Conservation (phyloP, 140 eudicot species). For the Bidens hawaiensis region DNA sequence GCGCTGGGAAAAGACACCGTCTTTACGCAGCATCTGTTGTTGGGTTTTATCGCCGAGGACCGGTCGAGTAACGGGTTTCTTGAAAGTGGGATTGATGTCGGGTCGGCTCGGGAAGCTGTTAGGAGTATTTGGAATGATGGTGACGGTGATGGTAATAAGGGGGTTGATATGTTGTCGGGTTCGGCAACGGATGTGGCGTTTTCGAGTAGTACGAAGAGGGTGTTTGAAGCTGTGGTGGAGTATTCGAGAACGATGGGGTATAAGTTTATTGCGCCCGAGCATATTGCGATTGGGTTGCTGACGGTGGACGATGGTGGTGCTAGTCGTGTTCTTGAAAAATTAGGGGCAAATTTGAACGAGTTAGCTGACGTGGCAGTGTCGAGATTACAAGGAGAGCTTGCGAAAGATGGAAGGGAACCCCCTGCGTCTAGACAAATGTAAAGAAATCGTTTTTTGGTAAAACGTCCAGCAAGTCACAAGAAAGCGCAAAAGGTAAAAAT, state of each 20-base stretch:
- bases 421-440: slow-evolving; percentile 44
- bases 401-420: slow-evolving; percentile 87
- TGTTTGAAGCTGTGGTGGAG: slow-evolving; percentile 89
- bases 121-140: slow-evolving; percentile 46
- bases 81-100: slow-evolving; percentile 56
- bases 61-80: slow-evolving; percentile 53
- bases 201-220: slow-evolving; percentile 64
- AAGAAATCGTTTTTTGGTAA: slow-evolving; percentile 50
- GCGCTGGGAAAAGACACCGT: slow-evolving; percentile 60
- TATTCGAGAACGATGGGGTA: slow-evolving; percentile 86
- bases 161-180: slow-evolving; percentile 1
- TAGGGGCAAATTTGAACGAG: slow-evolving; percentile 61
- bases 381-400: slow-evolving; percentile 85
- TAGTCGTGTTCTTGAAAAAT: slow-evolving; percentile 62
- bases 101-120: slow-evolving; percentile 65
- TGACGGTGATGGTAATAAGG: slow-evolving; percentile 15
- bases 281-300: slow-evolving; percentile 78
- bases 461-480: slow-evolving; percentile 30
- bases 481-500: slow-evolving; percentile 47
- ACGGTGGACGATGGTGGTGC: slow-evolving; percentile 88
- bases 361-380: slow-evolving; percentile 72
- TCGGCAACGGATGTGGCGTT: slow-evolving; percentile 67
- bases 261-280: slow-evolving; percentile 77
- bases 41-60: slow-evolving; percentile 77
- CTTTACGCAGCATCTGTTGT: slow-evolving; percentile 63